Base-by-base conservation (phyloP, 2,329 filamentous ascomycete genomes). In the Colletotrichum lini region DNA sequence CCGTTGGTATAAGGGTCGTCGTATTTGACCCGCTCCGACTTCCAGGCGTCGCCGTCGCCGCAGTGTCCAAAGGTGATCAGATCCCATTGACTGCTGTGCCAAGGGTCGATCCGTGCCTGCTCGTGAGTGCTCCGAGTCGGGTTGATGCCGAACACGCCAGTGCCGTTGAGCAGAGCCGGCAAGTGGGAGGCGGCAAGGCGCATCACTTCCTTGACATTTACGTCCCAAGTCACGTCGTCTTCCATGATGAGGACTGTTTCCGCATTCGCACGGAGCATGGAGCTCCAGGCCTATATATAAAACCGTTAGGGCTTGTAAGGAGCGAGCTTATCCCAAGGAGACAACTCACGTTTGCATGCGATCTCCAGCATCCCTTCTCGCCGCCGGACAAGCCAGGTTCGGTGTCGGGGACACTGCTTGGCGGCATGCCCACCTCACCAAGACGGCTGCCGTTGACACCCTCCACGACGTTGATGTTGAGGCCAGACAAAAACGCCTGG, bases 191-290 rank as follows among this genome's bases (percentile, higher is more conserved):
- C 57, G 9, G 65, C 65, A 6, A 67, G 65, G 15, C 65, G 65
- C 74, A 77, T 77, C 67, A 77, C 75, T 15, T 72, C 67, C 4
- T 75, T 75, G 18, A 78, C 44, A 53, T 78, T 74, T 56, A 78
- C 42, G 47, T 79, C 77, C 77, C 77, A 79, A 7, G 72, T 74
- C 21, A 77, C 77, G 64, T 79, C 78, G 38, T 77, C 77, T 50
- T 79, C 78, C 26, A 79, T 65, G 54, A 79, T 73, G 23, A 79
- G 64, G 47, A 77, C 68, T 6, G 76, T 72, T n/a, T 74, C 65
- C 23, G 70, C 50, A 45, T 73, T 73, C 30, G 71, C 63, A 15
- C 74, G 68, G 23, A 79, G 73, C 68, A 76, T 75, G 16, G 76
- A 69, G 30, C 70, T 67, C 78, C 78, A 79, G 38, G 79, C 74